Conservation (phyloP, 805 yeast genomes). For the Yarrowia osloensis region DNA sequence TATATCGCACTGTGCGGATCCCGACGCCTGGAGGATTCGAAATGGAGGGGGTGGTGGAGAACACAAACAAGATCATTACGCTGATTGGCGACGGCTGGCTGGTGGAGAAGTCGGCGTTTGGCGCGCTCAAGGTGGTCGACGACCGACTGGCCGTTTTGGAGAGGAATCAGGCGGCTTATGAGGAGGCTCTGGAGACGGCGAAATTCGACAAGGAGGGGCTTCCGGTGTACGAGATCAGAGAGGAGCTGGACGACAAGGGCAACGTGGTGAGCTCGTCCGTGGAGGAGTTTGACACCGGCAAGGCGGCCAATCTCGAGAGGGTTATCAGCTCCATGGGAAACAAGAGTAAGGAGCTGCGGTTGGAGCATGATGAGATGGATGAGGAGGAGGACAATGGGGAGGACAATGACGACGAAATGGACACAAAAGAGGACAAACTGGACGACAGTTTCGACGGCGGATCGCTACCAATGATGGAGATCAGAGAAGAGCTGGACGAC, state of each 20-base stretch:
- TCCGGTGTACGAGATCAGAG: conserved; percentile 77
- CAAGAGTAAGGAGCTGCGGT: not conserved
- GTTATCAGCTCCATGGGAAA: conserved; percentile 35
- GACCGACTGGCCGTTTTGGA: conserved; percentile 7
- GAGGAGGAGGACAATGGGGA: not conserved
- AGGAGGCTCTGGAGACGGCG: conserved; percentile 12
- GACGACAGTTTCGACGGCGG: conserved; percentile 42
- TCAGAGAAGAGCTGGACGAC: conserved; percentile 80
- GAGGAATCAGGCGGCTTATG: not conserved
- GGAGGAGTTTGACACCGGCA: conserved; percentile 42
- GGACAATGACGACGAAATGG: conserved; percentile 47
- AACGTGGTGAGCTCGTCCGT: conserved; percentile 53
- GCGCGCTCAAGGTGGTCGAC: not conserved
- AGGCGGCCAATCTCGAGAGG: conserved; percentile 33
- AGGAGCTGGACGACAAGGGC: conserved; percentile 76
- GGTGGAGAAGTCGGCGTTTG: conserved; percentile 11
- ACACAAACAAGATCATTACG: conserved; percentile 20
- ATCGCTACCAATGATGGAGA: conserved; percentile 69
- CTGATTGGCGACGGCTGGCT: conserved; percentile 9
- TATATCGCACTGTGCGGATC: conserved; percentile 5
- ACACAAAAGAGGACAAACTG: not conserved
- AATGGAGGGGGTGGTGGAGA: conserved; percentile 3
- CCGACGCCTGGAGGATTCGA: conserved; percentile 9
- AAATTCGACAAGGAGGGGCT: conserved; percentile 45
- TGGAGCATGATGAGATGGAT: not conserved